These are phyloP conservation scores for Phytopythium ostracodes DNA, from an alignment of 352 stramenopile genomes.

Conservation along the genomic window DNA sequence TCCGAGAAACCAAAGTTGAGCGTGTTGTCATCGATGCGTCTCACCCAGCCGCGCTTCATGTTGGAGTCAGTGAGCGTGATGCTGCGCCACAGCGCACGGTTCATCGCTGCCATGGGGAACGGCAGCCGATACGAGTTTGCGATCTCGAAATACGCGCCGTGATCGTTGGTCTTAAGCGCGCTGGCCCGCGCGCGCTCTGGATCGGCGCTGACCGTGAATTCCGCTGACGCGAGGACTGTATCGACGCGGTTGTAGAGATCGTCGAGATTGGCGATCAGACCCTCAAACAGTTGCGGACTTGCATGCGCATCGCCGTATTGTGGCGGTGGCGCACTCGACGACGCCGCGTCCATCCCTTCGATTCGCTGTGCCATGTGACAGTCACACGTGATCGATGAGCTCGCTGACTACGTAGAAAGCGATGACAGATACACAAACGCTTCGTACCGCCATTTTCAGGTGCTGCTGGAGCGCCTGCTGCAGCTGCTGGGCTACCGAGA, in stretches of 20 bases:
- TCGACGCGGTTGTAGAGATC: constrained; percentile 18
- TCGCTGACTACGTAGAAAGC: too few relatives aligned
- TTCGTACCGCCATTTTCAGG: constrained; percentile 20
- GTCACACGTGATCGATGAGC: not conserved
- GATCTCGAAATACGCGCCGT: constrained; percentile 16
- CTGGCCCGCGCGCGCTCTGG: not conserved
- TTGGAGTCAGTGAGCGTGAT: not conserved
- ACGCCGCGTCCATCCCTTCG: not conserved
- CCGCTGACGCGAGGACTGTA: constrained; percentile 11
- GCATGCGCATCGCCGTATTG: constrained; percentile 13
- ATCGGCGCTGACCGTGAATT: constrained; percentile 9
- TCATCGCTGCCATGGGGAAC: constrained; percentile 20
- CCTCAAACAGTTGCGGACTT: constrained; percentile 11
- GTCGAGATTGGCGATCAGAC: constrained; percentile 19
- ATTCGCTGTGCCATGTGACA: not conserved
- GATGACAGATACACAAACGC: too few relatives aligned
- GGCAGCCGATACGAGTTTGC: constrained; percentile 18
- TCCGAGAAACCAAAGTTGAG: constrained; percentile 26
- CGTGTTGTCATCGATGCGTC: constrained; percentile 19
- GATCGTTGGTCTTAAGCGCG: not conserved
- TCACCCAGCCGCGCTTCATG: constrained; percentile 11
- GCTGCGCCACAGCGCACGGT: constrained; percentile 22
- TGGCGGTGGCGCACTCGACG: not conserved
- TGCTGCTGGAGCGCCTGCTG: constrained; percentile 30
- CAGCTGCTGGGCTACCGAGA: constrained; percentile 24